Evolutionary conservation across 2,329 filamentous ascomycete species (phyloP).

Genomic region (Bisporella sp.): DNA sequence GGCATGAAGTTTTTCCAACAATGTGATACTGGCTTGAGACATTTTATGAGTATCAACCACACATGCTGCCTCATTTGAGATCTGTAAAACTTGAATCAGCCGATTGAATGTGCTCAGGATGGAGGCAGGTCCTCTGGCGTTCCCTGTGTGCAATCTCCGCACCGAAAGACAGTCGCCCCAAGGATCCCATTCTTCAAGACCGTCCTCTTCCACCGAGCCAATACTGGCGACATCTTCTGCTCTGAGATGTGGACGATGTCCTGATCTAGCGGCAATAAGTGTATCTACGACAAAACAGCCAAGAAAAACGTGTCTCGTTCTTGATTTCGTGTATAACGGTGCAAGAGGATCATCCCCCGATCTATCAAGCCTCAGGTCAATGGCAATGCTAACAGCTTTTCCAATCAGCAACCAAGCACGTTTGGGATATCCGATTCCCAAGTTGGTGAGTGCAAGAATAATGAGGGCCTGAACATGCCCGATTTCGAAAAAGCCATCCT

Average conservation of each 20-base stretch:
- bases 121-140: conserved; percentile 23
- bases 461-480: conserved; percentile 50
- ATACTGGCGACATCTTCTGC: conserved; percentile 38
- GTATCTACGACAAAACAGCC: conserved; percentile 59
- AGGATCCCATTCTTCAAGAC: conserved; percentile 67
- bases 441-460: conserved; percentile 53
- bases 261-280: conserved; percentile 44
- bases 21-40: conserved; percentile 13
- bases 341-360: conserved; percentile 17
- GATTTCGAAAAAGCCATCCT: conserved; percentile 40
- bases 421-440: conserved; percentile 49
- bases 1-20: conserved; percentile 19
- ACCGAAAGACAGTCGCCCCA: conserved; percentile 50
- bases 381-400: conserved; percentile 49
- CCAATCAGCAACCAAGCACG: conserved; percentile 60
- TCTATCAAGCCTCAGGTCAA: conserved; percentile 35
- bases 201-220: conserved; percentile 53
- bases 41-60: conserved; percentile 7
- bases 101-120: conserved; percentile 28
- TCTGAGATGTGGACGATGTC: conserved; percentile 42
- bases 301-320: conserved; percentile 38
- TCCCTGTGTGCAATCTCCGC: conserved; percentile 17
- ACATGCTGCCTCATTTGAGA: conserved; percentile 24
- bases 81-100: conserved; percentile 24
- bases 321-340: conserved; percentile 19